Conservation (phyloP, 2,329 filamentous ascomycete genomes). For the Colletotrichum noveboracense region DNA sequence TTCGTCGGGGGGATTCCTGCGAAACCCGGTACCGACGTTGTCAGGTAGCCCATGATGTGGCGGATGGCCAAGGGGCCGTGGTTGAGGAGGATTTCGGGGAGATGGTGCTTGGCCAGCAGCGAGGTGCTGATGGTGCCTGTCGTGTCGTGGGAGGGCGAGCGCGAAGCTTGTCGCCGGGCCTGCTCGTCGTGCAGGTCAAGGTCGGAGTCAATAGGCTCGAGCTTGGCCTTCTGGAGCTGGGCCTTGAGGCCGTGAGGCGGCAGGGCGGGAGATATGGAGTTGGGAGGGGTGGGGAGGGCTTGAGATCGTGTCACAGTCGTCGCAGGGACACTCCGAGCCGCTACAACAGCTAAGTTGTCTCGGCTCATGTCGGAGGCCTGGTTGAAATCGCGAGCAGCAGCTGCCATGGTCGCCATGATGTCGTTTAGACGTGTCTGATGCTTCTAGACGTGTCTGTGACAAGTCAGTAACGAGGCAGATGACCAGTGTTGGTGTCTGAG, state of each 20-base stretch:
- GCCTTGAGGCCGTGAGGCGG: constrained; percentile 81
- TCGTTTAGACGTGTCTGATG: constrained; percentile 34
- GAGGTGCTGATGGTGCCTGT: constrained; percentile 82
- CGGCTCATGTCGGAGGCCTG: constrained; percentile 60
- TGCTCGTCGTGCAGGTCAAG: constrained; percentile 72
- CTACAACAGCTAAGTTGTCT: constrained; percentile 78
- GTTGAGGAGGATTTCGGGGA: constrained; percentile 87
- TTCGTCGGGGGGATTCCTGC: constrained; percentile 87
- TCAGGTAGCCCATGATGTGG: constrained; percentile 93
- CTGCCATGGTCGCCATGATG: constrained; percentile 69
- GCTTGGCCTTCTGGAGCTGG: constrained; percentile 63
- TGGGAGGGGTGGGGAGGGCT: constrained; percentile 86
- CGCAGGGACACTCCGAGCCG: constrained; percentile 67
- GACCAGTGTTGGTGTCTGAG: background rate
- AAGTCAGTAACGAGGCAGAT: constrained; percentile 13
- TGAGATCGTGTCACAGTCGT: constrained; percentile 61
- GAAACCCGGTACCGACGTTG: constrained; percentile 91
- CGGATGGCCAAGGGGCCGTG: constrained; percentile 93
- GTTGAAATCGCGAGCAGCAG: constrained; percentile 72
- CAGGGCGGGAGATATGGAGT: constrained; percentile 90
- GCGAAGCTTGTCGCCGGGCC: constrained; percentile 34
- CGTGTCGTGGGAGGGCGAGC: constrained; percentile 67
- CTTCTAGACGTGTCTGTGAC: constrained; percentile 51
- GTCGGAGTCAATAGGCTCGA: constrained; percentile 80
- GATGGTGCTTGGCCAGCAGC: constrained; percentile 87